Evolutionary conservation across 2,329 filamentous ascomycete species (phyloP), one percentile per base, ranked within the genome.

Genomic region (Penicillium expansum): DNA sequence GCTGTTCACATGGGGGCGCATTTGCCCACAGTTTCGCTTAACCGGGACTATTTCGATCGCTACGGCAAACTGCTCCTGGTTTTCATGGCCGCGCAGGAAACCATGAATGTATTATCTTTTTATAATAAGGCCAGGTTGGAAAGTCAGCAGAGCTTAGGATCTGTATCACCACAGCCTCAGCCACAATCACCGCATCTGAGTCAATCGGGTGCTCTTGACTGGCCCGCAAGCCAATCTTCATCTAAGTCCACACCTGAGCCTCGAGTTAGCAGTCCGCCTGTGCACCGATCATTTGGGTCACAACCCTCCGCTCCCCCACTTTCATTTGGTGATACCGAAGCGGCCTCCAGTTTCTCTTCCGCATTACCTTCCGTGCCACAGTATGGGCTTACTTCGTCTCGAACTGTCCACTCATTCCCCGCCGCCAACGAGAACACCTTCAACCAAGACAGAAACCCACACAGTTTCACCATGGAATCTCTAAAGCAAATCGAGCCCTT

Each of bases 21-120:
- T 58, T 64, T 74, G 10, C 69, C 73, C 5, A 66, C 65, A 6
- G 67, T 59, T 16, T 64, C 65, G 9, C 67, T 65, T 35, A 67
- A 70, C 33, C 64, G 69, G 29, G 67, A 71, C 38, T 72, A 72
- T 45, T 74, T 76, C 49, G 73, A 77, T 53, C 66, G 69, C 47
- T 75, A 74, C 50, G 74, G 74, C 20, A 74, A 74, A 55, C 59
- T 70, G 16, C 67, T 77, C 30, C 61, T 76, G 45, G 58, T 70
- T 18, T 75, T 77, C 38, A 76, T 77, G 70, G 64, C 66, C 16
- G 67, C 68, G 5, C 74, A 77, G 47, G 75, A 77, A 52, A 63
- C 67, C n/a, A 54, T 76, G 48, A 64, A 64, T 6, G 54, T 76
- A 44, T 45, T 70, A 10, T 58, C 68, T 16, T 55, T 69, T 30